These are phyloP conservation scores for Quercus glauca DNA, from an alignment of 306 rosid genomes.

Conservation along the genomic window DNA sequence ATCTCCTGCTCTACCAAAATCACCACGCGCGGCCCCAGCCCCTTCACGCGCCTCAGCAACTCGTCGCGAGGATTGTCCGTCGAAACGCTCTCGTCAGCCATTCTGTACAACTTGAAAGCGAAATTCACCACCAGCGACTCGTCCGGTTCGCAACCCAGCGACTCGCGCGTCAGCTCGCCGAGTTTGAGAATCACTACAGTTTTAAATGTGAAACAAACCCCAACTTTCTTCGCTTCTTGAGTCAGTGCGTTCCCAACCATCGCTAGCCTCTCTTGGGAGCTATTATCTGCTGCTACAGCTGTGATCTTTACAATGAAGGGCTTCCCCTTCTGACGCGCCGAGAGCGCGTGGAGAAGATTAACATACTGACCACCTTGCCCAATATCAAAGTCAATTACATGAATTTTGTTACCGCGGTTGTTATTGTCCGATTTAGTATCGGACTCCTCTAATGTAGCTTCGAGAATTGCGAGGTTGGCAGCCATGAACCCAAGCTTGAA, in stretches of 20 bases:
- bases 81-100: constrained; percentile 91
- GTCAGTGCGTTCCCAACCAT: constrained; percentile 35
- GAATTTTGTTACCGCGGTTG: constrained; percentile 30
- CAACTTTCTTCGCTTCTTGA: constrained; percentile 24
- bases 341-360: constrained; percentile 47
- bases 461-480: constrained; percentile 72
- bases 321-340: constrained; percentile 29
- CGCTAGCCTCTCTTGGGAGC: constrained; percentile 39
- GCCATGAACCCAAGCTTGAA: constrained; percentile 61
- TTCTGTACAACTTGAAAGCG: constrained; percentile 63
- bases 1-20: constrained; percentile 75
- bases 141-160: constrained; percentile 53
- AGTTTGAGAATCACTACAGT: constrained; percentile 27
- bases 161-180: constrained; percentile 70
- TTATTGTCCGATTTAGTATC: constrained; percentile 1
- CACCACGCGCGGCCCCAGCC: constrained; percentile 60
- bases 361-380: constrained; percentile 65
- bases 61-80: constrained; percentile 87
- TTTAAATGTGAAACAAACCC: constrained; percentile 43
- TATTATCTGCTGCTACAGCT: constrained; percentile 38
- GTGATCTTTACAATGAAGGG: constrained; percentile 40
- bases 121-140: constrained; percentile 68
- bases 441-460: constrained; percentile 57
- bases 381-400: constrained; percentile 81
- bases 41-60: constrained; percentile 78